phyloP scores from a whole-genome alignment of 2,329 filamentous ascomycete genomes.

The Coniosporium tulheliwenetii region DNA sequence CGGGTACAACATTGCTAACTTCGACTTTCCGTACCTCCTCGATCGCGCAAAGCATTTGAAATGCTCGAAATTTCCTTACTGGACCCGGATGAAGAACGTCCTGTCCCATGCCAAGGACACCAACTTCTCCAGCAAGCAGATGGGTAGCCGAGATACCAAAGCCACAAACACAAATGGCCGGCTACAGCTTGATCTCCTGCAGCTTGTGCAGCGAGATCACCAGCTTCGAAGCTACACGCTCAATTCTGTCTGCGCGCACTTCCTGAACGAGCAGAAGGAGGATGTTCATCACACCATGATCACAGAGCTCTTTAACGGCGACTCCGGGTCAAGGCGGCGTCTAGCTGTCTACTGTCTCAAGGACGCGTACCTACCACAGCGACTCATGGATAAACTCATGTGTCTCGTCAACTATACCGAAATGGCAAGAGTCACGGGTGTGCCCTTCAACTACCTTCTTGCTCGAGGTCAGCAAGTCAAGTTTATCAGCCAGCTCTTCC shows the following conservation, averaged over 20 bases:
- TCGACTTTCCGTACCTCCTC: constrained; percentile 93
- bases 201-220: constrained; percentile 85
- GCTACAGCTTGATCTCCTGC: constrained; percentile 84
- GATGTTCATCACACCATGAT: constrained; percentile 99
- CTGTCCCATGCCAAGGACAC: constrained; percentile 59
- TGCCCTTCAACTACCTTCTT: constrained; percentile 89
- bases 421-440: constrained; percentile 98
- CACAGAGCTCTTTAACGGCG: constrained; percentile 93
- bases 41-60: constrained; percentile 79
- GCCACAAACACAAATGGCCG: constrained; percentile 88
- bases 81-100: constrained; percentile 61
- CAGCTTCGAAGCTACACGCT: constrained; percentile 93
- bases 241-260: constrained; percentile 90
- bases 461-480: constrained; percentile 92
- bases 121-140: constrained; percentile 94
- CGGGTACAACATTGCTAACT: constrained; percentile 97
- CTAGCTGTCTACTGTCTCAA: constrained; percentile 93
- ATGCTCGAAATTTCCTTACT: constrained; percentile 65
- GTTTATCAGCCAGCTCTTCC: constrained; percentile 92
- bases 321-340: constrained; percentile 77
- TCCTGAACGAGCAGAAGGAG: constrained; percentile 93
- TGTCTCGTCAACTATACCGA: constrained; percentile 99
- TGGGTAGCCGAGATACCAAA: constrained; percentile 92
- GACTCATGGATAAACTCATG: constrained; percentile 93
- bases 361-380: constrained; percentile 87